These are phyloP conservation scores for Hyphodiscus sp. DNA, from an alignment of 2,329 filamentous ascomycete species.

Conservation along the genomic window DNA sequence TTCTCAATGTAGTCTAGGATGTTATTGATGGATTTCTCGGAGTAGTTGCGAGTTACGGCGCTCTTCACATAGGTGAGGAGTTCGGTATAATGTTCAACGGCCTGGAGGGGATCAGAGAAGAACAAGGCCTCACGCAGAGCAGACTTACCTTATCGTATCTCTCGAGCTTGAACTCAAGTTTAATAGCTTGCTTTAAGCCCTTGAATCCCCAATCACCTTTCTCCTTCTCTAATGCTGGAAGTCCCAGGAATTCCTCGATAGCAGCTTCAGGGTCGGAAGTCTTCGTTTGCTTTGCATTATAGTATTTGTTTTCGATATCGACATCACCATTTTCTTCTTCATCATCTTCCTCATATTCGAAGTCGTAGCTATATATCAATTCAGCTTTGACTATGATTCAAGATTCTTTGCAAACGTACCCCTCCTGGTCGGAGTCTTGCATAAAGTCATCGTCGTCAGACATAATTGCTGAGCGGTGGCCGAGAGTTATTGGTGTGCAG, in stretches of 20 bases:
- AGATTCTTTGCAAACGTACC: slow-evolving; percentile 44
- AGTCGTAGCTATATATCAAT: slow-evolving; percentile 63
- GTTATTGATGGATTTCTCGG: slow-evolving; percentile 98
- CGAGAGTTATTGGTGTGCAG: no score
- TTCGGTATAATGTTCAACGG: slow-evolving; percentile 86
- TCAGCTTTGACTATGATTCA: slow-evolving; percentile 14
- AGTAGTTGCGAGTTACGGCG: slow-evolving; percentile 95
- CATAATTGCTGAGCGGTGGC: slow-evolving; percentile 31
- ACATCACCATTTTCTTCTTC: slow-evolving; percentile 84
- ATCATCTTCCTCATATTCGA: slow-evolving; percentile 90
- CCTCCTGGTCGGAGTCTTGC: slow-evolving; percentile 84
- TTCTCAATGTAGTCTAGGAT: slow-evolving; percentile 98
- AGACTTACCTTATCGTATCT: slow-evolving; percentile 67
- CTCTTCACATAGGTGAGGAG: slow-evolving; percentile 96
- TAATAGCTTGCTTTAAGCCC: slow-evolving; percentile 94
- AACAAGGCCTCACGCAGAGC: neutral
- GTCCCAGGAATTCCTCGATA: slow-evolving; percentile 84
- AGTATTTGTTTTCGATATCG: slow-evolving; percentile 99
- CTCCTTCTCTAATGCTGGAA: slow-evolving; percentile 76
- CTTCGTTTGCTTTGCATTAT: slow-evolving; percentile 98
- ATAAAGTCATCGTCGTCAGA: slow-evolving; percentile 75
- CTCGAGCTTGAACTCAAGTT: slow-evolving; percentile 90
- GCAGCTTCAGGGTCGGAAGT: slow-evolving; percentile 78
- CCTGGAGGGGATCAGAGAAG: slow-evolving; percentile 44
- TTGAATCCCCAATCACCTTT: slow-evolving; percentile 99